Evolutionary conservation across 495 filamentous ascomycete genomes (phyloP).

Genomic region (Emericellopsis terricola): DNA sequence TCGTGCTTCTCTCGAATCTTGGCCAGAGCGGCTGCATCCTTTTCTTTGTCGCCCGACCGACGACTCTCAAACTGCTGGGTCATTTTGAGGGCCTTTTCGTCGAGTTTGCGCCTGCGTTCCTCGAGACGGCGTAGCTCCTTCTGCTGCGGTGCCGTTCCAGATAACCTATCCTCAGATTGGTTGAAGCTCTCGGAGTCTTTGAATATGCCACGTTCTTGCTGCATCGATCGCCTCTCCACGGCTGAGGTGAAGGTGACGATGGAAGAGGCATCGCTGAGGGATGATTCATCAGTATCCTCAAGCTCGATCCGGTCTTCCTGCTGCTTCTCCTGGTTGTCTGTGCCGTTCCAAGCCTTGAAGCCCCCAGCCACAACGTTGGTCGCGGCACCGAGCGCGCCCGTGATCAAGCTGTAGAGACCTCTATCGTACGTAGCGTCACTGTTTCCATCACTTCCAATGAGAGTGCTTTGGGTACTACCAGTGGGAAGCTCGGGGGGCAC

Average conservation of each 20-base stretch:
- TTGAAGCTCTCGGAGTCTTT: background rate
- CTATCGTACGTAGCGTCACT: conserved; percentile 16
- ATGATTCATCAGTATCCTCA: conserved; percentile 3
- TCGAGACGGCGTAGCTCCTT: conserved; percentile 63
- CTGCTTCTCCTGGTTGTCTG: conserved; percentile 6
- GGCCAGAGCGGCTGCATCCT: conserved; percentile 26
- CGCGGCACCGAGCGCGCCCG: conserved; percentile 22
- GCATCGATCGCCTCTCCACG: conserved; percentile 13
- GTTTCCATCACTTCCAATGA: conserved; percentile 4
- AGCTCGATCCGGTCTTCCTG: conserved; percentile 9
- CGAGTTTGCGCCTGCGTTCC: conserved; percentile 46
- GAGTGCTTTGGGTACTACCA: background rate
- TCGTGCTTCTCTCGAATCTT: conserved; percentile 43
- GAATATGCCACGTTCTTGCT: background rate
- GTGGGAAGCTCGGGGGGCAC: background rate
- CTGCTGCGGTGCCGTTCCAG: conserved; percentile 34
- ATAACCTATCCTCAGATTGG: conserved; percentile 4
- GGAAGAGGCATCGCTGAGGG: conserved; percentile 14
- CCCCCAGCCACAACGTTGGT: conserved; percentile 20
- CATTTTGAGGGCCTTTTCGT: conserved; percentile 44
- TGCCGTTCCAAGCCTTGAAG: conserved; percentile 5
- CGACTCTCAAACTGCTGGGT: conserved; percentile 26
- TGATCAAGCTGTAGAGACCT: conserved; percentile 32
- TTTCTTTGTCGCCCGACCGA: conserved; percentile 17
- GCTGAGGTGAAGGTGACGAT: conserved; percentile 28